Evolutionary conservation across 345 rosid species (phyloP), one percentile per base, ranked within the genome.

Genomic region (Euclidium syriacum): DNA sequence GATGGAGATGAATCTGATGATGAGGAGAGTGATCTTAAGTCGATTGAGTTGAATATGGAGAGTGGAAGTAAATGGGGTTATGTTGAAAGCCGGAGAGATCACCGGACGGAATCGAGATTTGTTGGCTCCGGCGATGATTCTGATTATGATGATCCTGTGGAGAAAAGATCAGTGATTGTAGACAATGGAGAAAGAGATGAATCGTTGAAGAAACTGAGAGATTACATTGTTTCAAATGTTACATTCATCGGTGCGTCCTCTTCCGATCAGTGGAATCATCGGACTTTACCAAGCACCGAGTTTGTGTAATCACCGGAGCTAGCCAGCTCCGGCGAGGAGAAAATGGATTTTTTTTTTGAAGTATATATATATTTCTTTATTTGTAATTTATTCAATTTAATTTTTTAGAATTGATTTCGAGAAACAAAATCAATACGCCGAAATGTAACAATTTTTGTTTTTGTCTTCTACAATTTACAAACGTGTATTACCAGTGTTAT

Each of bases 31-130:
- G 97, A 87, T 75, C 83, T 87, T 32, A 96, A 90, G 61, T 90
- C 99, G 38, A 87, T 94, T 52, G 99, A 94, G 71, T 70, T 94
- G 72, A 87, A 80, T 57, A 90, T 94, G 97, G 97, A 66, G 66
- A 79, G 88, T 84, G 91, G 74, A 16, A 70, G 84, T 74, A 75
- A 78, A 18, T 94, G 99, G 99, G 82, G 92, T 53, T 90, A 80
- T 66, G 86, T 65, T 38, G 44, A 62, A 10, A 68, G 35, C 36
- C 52, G 36, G 29, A 29, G 30, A 33, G 35, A 48, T 46, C 17
- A 3, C n/a, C 44, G 25, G 55, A 42, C 0, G 17, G 62, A 18
- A 5, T 25, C 48, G 0, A 44, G 49, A 19, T 43, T 61, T 61
- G 23, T 23, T 17, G 27, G 29, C 51, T 54, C 81, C 48, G 25